Conservation (phyloP, 805 yeast genomes). For the Hanseniaspora hatyaiensis region DNA sequence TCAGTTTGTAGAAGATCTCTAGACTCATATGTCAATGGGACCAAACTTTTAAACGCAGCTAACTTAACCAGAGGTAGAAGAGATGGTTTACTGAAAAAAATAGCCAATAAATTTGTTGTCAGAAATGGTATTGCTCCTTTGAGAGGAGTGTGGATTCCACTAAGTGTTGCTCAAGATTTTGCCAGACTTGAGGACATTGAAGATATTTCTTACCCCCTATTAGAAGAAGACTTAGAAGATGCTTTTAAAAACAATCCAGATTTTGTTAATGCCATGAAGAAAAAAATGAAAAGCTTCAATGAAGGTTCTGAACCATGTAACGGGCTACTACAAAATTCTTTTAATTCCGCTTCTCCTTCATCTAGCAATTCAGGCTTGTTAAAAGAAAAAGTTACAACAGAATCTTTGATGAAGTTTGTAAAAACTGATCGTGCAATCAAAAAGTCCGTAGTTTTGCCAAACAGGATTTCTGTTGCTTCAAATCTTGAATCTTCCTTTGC, state of each 20-base stretch:
- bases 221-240: slow-evolving; percentile 59
- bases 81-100: slow-evolving; percentile 72
- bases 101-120: slow-evolving; percentile 65
- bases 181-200: slow-evolving; percentile 70
- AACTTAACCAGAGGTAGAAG: slow-evolving; percentile 81
- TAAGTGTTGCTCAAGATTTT: slow-evolving; percentile 68
- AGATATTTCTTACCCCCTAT: slow-evolving; percentile 53
- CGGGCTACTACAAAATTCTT: too few relatives aligned
- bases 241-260: slow-evolving; percentile 31
- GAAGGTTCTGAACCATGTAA: background rate
- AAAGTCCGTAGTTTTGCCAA: too few relatives aligned
- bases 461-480: too few relatives aligned
- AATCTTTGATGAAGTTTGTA: slow-evolving; percentile 1
- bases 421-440: background rate
- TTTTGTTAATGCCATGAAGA: slow-evolving; percentile 1
- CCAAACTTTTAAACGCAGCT: slow-evolving; percentile 70
- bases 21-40: slow-evolving; percentile 76
- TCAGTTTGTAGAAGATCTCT: slow-evolving; percentile 76
- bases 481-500: too few relatives aligned
- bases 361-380: background rate
- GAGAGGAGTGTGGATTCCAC: slow-evolving; percentile 86
- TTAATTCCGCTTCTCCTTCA: background rate
- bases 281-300: background rate
- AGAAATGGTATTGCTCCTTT: slow-evolving; percentile 80
- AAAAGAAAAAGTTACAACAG: slow-evolving; percentile 1